Percentiles rank a stretch among this genome's conserved stretches.
Evolutionary conservation across 1,139 yeast species (phyloP).

Genomic region (Dujonia santamariae): DNA sequence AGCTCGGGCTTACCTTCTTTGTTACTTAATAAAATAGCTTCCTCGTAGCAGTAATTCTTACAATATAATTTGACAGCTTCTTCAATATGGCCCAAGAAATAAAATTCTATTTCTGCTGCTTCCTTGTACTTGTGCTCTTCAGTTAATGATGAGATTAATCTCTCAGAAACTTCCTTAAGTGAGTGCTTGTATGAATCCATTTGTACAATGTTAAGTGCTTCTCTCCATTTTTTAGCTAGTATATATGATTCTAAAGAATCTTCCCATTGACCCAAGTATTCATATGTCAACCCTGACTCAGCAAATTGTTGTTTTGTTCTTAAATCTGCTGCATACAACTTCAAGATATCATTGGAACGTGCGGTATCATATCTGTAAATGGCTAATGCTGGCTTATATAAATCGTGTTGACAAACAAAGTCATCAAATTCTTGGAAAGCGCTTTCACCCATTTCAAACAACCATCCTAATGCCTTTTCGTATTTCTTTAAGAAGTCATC

Average conservation of each 20-base stretch:
- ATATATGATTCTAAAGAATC: conserved; percentile 71
- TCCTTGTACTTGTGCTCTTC: conserved; percentile 75
- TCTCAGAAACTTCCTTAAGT: conserved; percentile 46
- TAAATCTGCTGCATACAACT: conserved; percentile 61
- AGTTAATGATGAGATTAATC: conserved; percentile 55
- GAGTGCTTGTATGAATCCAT: conserved; percentile 34
- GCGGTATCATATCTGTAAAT: conserved; percentile 57
- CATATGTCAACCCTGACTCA: conserved; percentile 80
- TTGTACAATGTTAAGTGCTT: conserved; percentile 65
- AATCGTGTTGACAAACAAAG: conserved; percentile 70
- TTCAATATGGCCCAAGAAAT: conserved; percentile 57
- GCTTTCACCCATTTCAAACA: conserved; percentile 49
- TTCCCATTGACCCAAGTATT: conserved; percentile 54
- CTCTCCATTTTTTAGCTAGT: conserved; percentile 77
- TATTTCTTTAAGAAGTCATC: conserved; percentile 73
- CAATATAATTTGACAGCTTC: conserved; percentile 69
- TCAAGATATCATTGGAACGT: conserved; percentile 55
- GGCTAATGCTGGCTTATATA: conserved; percentile 67
- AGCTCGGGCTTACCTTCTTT: conserved; percentile 42
- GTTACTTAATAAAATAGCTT: conserved; percentile 67
- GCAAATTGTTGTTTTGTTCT: conserved; percentile 51
- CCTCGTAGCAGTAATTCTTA: conserved; percentile 71
- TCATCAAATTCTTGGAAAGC: conserved; percentile 60
- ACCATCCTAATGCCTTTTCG: conserved; percentile 65
- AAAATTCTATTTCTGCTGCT: conserved; percentile 76